phyloP scores from a whole-genome alignment of 331 rosid species.

The Quercus phellos region DNA sequence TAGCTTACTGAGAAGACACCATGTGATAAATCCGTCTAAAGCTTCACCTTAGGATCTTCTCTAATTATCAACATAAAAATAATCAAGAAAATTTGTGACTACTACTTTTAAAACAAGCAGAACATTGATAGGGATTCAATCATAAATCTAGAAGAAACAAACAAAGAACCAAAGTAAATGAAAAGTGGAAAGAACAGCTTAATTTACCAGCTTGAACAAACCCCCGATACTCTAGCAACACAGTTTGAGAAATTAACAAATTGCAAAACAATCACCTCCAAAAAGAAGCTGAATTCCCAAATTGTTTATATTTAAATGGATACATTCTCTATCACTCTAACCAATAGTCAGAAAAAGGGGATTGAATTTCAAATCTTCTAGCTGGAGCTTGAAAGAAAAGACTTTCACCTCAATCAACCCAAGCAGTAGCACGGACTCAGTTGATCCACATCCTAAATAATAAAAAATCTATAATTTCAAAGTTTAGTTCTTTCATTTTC shows the following conservation, averaged over 20 bases:
- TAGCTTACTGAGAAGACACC: not conserved
- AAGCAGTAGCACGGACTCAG: not conserved
- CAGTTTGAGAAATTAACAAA: not conserved
- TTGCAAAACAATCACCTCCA: not conserved
- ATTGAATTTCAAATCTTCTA: not conserved
- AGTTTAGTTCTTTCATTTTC: not conserved
- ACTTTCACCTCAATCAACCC: not conserved
- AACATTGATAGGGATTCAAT: not conserved
- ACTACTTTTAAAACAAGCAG: not conserved
- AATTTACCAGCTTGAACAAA: not conserved
- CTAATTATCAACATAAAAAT: not conserved
- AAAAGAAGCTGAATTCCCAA: not conserved
- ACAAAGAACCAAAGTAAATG: not conserved
- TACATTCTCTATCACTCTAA: not conserved
- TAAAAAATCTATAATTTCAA: not conserved
- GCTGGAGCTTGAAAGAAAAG: not conserved
- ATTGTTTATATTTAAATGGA: not conserved
- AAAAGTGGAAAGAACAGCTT: conserved; percentile 2
- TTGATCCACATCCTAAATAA: not conserved
- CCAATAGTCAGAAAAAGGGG: not conserved
- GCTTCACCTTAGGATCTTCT: not conserved
- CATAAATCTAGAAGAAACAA: not conserved
- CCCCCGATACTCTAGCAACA: not conserved
- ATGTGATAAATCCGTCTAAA: not conserved
- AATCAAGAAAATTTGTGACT: not conserved